phyloP scores from a whole-genome alignment of 1,284 basidiomycete species.

The Neotropicomus parvogracilis region DNA sequence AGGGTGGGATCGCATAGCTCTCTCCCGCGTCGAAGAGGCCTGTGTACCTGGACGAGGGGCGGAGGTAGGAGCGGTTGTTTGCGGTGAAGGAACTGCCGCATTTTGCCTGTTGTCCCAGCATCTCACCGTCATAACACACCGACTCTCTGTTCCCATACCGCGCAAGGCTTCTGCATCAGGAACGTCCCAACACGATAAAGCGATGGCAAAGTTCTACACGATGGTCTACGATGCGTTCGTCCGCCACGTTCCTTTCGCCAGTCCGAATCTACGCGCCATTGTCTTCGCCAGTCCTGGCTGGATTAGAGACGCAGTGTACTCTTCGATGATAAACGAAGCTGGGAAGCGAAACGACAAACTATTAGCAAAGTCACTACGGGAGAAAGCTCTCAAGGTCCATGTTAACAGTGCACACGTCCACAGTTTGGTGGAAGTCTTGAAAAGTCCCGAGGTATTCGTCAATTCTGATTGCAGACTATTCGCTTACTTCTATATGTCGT shows the following conservation, averaged over 20 bases:
- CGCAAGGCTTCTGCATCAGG: constrained; percentile 84
- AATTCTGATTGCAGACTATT: neutral
- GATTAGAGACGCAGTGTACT: constrained; percentile 87
- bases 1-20: constrained; percentile 89
- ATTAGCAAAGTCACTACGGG: constrained; percentile 65
- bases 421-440: constrained; percentile 89
- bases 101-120: constrained; percentile 95
- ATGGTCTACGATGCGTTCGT: constrained; percentile 85
- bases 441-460: constrained; percentile 80
- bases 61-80: constrained; percentile 94
- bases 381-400: constrained; percentile 91
- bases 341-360: constrained; percentile 80
- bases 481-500: neutral
- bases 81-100: constrained; percentile 92
- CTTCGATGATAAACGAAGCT: constrained; percentile 83
- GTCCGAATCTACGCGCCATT: constrained; percentile 76
- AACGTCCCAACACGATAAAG: constrained; percentile 84
- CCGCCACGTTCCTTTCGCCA: constrained; percentile 84
- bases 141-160: constrained; percentile 88
- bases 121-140: constrained; percentile 92
- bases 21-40: constrained; percentile 81
- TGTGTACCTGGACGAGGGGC: constrained; percentile 91
- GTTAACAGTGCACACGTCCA: constrained; percentile 94
- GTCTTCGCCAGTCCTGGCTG: constrained; percentile 97
- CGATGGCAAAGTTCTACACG: constrained; percentile 78